Conservation (phyloP, 129 eudicot species). For the Centella asiatica region DNA sequence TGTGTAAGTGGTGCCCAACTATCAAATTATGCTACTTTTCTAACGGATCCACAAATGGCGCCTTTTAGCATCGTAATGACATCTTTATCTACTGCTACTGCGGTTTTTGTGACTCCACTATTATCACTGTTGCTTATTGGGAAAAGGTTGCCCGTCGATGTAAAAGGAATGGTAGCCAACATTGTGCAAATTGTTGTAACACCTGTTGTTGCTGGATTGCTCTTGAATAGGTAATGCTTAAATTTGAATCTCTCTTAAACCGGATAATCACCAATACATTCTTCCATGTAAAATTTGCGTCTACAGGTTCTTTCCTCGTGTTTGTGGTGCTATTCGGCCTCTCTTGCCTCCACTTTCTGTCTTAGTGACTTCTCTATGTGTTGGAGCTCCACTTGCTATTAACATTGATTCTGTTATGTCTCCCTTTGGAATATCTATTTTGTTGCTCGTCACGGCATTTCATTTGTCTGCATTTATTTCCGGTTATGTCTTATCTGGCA, state of each 20-base stretch:
- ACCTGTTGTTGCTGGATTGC: slow-evolving; percentile 83
- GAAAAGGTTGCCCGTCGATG: slow-evolving; percentile 88
- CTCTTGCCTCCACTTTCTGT: slow-evolving; percentile 87
- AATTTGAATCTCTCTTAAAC: background rate
- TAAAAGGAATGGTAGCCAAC: slow-evolving; percentile 85
- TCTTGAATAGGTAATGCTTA: slow-evolving; percentile 60
- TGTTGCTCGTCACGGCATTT: slow-evolving; percentile 54
- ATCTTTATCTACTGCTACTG: slow-evolving; percentile 84
- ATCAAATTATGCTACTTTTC: slow-evolving; percentile 88
- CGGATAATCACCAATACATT: background rate
- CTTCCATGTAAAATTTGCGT: slow-evolving; percentile 1
- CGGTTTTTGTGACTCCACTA: slow-evolving; percentile 76
- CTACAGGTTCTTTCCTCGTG: slow-evolving; percentile 65
- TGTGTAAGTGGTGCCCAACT: slow-evolving; percentile 99
- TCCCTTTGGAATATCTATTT: slow-evolving; percentile 73
- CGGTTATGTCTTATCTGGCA: slow-evolving; percentile 64
- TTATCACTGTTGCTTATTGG: slow-evolving; percentile 85
- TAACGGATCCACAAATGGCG: slow-evolving; percentile 88
- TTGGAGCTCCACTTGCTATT: slow-evolving; percentile 94
- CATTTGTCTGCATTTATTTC: slow-evolving; percentile 71
- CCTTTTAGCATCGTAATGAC: slow-evolving; percentile 99
- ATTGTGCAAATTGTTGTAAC: slow-evolving; percentile 89
- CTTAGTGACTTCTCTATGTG: slow-evolving; percentile 82
- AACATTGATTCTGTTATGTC: slow-evolving; percentile 72
- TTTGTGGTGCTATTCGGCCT: slow-evolving; percentile 57